Conservation (phyloP, 164 flowering plant genomes). For the Aristolochia fimbriata region DNA sequence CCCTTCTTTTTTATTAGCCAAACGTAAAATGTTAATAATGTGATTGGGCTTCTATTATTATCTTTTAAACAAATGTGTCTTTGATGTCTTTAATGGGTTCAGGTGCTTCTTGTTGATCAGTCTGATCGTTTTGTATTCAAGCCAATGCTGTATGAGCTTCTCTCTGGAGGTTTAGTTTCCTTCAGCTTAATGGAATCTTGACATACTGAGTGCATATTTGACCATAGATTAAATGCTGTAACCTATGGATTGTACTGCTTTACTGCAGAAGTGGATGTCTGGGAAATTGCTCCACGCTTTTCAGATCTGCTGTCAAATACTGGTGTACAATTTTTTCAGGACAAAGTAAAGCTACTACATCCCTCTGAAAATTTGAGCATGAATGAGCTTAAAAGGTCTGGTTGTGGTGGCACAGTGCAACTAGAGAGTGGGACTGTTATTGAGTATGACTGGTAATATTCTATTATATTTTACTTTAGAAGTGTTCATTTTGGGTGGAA, state of each 20-base stretch:
- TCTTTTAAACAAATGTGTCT: background rate
- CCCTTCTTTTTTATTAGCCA: background rate
- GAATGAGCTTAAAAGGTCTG: slow-evolving; percentile 25
- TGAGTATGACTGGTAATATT: slow-evolving; percentile 91
- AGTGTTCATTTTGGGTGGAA: too few species aligned
- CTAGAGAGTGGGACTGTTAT: slow-evolving; percentile 79
- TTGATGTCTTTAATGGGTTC: slow-evolving; percentile 8
- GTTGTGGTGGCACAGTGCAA: slow-evolving; percentile 61
- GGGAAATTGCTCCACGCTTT: slow-evolving; percentile 99
- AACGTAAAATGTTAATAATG: too few species aligned
- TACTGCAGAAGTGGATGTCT: slow-evolving; percentile 86
- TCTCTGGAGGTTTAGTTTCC: slow-evolving; percentile 72
- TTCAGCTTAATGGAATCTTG: background rate
- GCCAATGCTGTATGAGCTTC: slow-evolving; percentile 93
- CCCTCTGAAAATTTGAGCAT: slow-evolving; percentile 52
- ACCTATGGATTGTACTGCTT: background rate
- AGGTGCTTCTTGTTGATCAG: slow-evolving; percentile 92
- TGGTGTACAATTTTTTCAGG: slow-evolving; percentile 62
- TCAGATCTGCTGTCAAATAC: slow-evolving; percentile 72
- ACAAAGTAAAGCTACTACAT: slow-evolving; percentile 53
- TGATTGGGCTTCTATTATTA: slow-evolving; percentile 2
- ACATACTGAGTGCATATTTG: background rate
- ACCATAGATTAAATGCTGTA: background rate
- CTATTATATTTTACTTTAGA: too few species aligned
- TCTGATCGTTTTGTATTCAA: slow-evolving; percentile 93